A percentile compares a stretch with the other conserved stretches of the same genome.
phyloP scores from a whole-genome alignment of 2,329 filamentous ascomycete genomes.

The Fusarium sp. region DNA sequence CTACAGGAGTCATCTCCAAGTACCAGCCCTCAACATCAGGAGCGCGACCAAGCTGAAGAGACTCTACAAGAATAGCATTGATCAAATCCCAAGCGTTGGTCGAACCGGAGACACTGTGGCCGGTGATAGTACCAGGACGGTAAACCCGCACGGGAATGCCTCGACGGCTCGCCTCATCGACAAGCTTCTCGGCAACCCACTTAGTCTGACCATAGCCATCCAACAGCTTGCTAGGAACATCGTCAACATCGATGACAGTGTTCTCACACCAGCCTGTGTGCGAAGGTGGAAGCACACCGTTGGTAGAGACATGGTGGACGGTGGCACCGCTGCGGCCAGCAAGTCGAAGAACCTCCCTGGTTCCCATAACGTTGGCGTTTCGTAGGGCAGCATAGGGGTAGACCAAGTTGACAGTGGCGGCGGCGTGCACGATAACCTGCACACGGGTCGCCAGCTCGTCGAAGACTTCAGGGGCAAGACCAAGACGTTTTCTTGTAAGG shows the following conservation, averaged over 20 bases:
- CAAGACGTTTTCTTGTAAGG: slow-evolving; percentile 75
- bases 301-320: slow-evolving; percentile 83
- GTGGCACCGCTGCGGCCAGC: slow-evolving; percentile 77
- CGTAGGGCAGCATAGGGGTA: slow-evolving; percentile 84
- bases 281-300: slow-evolving; percentile 81
- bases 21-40: slow-evolving; percentile 81
- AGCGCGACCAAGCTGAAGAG: slow-evolving; percentile 76
- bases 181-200: slow-evolving; percentile 83
- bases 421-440: slow-evolving; percentile 82
- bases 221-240: slow-evolving; percentile 75
- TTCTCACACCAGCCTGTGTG: slow-evolving; percentile 79
- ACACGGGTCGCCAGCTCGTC: slow-evolving; percentile 73
- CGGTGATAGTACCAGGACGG: slow-evolving; percentile 82
- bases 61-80: slow-evolving; percentile 82
- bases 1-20: slow-evolving; percentile 86
- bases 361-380: slow-evolving; percentile 83
- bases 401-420: slow-evolving; percentile 82
- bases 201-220: slow-evolving; percentile 86
- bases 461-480: slow-evolving; percentile 75
- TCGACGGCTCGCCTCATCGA: slow-evolving; percentile 75
- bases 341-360: slow-evolving; percentile 78
- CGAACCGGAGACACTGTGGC: slow-evolving; percentile 79
- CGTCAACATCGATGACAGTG: slow-evolving; percentile 73
- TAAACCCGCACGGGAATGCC: slow-evolving; percentile 79
- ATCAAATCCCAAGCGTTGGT: slow-evolving; percentile 84